Evolutionary conservation across 2,329 filamentous ascomycete species (phyloP).

Genomic region (Knoxdaviesia capensis): DNA sequence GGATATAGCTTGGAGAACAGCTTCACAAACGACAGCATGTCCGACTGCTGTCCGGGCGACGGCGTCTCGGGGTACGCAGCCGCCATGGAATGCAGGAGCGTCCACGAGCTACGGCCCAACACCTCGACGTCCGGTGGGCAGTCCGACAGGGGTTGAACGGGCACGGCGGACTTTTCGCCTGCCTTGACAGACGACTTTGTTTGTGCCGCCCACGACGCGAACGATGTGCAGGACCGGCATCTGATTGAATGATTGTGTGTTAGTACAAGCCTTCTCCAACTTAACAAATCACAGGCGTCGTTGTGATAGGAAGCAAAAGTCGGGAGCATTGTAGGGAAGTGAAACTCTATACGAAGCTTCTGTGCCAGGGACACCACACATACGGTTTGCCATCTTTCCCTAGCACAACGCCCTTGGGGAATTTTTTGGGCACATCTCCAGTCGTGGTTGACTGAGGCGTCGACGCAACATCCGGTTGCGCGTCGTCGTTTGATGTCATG

Average conservation of each 20-base stretch:
- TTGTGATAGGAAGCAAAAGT: conserved; percentile 6
- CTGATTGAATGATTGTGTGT: conserved; percentile 17
- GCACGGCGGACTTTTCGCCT: conserved; percentile 11
- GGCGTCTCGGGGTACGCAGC: conserved; percentile 65
- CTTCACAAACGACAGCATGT: conserved; percentile 58
- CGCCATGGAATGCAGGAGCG: conserved; percentile 76
- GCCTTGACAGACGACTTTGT: conserved; percentile 20
- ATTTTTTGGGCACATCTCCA: conserved; percentile 24
- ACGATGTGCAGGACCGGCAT: conserved; percentile 53
- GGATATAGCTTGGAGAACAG: conserved; percentile 79
- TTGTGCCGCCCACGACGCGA: conserved; percentile 38
- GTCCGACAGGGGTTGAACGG: conserved; percentile 23
- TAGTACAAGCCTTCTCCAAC: neutral
- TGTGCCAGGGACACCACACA: conserved; percentile 14
- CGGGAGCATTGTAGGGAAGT: conserved; percentile 8
- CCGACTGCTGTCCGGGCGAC: conserved; percentile 45
- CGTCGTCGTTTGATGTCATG: too few relatives aligned
- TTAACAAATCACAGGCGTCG: neutral
- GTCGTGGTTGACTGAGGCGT: conserved; percentile 1
- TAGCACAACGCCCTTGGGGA: conserved; percentile 53
- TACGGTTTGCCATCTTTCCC: conserved; percentile 74
- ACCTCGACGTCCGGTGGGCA: conserved; percentile 82
- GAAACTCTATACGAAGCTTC: neutral
- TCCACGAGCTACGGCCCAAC: conserved; percentile 81
- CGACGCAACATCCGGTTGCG: too few relatives aligned